phyloP scores from a whole-genome alignment of 805 yeast species.

The Lipomyces oligophaga region DNA sequence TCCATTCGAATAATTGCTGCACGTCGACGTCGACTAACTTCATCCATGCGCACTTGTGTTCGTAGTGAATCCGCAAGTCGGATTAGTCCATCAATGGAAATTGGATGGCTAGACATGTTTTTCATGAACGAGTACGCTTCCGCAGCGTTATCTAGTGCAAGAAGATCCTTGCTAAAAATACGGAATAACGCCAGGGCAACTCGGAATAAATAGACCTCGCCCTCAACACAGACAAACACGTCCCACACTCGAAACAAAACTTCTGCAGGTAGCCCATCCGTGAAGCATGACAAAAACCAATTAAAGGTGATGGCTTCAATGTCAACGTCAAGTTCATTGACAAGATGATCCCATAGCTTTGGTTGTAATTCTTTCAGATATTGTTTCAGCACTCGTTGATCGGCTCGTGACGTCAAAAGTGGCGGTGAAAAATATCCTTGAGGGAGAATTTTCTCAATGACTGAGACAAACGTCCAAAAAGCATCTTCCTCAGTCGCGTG shows the following conservation, averaged over 20 bases:
- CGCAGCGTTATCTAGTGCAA: constrained; percentile 31
- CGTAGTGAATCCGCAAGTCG: constrained; percentile 31
- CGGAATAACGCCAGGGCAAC: constrained; percentile 37
- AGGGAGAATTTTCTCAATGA: constrained; percentile 50
- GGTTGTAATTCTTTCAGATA: constrained; percentile 44
- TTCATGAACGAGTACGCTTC: constrained; percentile 37
- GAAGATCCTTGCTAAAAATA: constrained; percentile 30
- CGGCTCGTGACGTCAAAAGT: constrained; percentile 40
- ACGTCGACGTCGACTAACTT: constrained; percentile 28
- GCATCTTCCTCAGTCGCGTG: constrained; percentile 49
- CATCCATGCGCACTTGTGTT: constrained; percentile 28
- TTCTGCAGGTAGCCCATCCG: constrained; percentile 50
- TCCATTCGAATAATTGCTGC: constrained; percentile 24
- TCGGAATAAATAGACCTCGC: constrained; percentile 38
- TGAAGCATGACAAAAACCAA: constrained; percentile 56
- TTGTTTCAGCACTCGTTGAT: constrained; percentile 41
- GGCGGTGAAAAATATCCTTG: constrained; percentile 41
- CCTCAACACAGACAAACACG: constrained; percentile 43
- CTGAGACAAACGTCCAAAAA: constrained; percentile 49
- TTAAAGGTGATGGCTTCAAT: constrained; percentile 50
- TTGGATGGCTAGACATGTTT: constrained; percentile 33
- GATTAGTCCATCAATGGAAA: constrained; percentile 34
- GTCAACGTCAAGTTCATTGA: constrained; percentile 41
- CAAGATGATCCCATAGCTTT: constrained; percentile 40
- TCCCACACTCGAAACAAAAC: constrained; percentile 53